Evolutionary conservation across 75 land plant genomes (phyloP), one percentile per base, ranked within the genome.

Genomic region (Ceratopteris richardii): DNA sequence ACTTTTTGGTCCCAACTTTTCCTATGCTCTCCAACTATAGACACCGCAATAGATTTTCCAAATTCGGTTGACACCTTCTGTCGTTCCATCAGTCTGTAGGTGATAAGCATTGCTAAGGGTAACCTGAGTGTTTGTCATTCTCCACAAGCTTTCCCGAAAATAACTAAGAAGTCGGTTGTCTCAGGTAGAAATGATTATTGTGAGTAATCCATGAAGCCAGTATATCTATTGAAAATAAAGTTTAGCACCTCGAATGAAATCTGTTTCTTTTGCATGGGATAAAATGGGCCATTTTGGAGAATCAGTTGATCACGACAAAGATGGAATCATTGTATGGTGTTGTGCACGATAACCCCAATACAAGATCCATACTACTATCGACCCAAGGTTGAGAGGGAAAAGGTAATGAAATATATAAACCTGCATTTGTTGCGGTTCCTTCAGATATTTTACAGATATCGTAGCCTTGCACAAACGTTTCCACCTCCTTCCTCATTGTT

Each of bases 231-330:
- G 41, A 23, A 54, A 56, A 29, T 54, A 65, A 26, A 65, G 2
- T 1, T 50, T 28, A 22, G 63, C 60, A 14, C 24, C 47, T 2
- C 39, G 25, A 1, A 43, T 1, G 16, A 31, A 36, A 52, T 50
- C 39, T 4, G 17, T 21, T 10, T 42, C 19, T 29, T 24, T 20
- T 39, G 40, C 60, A 55, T 12, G 67, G 63, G 9, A 56, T 65
- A 24, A 55, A 65, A n/a, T 55, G 63, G 29, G 61, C 62, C 67
- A 65, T 56, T 56, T 65, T 65, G 11, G 40, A 55, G 31, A 55
- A 65, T 28, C 61, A 25, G 30, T 56, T n/a, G n/a, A n/a, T n/a
- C n/a, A n/a, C n/a, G n/a, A n/a, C n/a, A n/a, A n/a, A n/a, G n/a
- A n/a, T n/a, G 26, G 57, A 50, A 31, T 63, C 65, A 22, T 53